Evolutionary conservation across 2,329 filamentous ascomycete species (phyloP), one percentile per base, ranked within the genome.

Genomic region (Nigrospora sphaerica): DNA sequence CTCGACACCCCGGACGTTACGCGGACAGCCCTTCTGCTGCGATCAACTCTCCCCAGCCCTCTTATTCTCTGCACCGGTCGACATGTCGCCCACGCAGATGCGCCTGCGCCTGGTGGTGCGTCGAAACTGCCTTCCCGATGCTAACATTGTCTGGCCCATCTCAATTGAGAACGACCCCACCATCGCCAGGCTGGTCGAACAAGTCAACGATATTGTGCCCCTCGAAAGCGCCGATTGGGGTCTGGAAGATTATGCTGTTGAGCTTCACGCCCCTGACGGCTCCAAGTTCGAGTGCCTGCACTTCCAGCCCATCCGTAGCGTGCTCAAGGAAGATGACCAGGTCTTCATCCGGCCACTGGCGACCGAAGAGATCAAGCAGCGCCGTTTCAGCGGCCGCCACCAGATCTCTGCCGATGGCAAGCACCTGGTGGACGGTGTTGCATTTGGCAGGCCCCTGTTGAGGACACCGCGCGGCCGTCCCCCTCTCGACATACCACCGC

Each of bases 191-290:
- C 77, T 96, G 2, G 73, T 96, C 34, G 81, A 86, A 52, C 78
- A 88, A 50, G 73, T 96, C 54, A 91, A 95, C 65, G 80, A 87
- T 38, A 75, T 86, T 14, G 71, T 96, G 2, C 90, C 91, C 0
- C 78, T 97, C 0, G 90, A 95, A 68, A 82, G 83, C 47, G 75
- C 75, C 36, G 74, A 89, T 49, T 95, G 89, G 88, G 89, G 88
- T 0, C 68, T 95, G 4, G 91, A 96, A 58, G 88, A 96, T 62
- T 97, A 97, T 64, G 79, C 79, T 10, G 88, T 95, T 31, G 87
- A 95, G 64, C 74, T 95, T 4, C 65, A 65, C 17, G 73, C 76
- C 46, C 57, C 59, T 28, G 66, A 70, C 34, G 76, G 75, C n/a
- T 70, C 66, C 16, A 81, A 78, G 39, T 96, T 88, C 54, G 92